Conservation (phyloP, 1,284 basidiomycete genomes). For the Sanghuangporus weigelae region DNA sequence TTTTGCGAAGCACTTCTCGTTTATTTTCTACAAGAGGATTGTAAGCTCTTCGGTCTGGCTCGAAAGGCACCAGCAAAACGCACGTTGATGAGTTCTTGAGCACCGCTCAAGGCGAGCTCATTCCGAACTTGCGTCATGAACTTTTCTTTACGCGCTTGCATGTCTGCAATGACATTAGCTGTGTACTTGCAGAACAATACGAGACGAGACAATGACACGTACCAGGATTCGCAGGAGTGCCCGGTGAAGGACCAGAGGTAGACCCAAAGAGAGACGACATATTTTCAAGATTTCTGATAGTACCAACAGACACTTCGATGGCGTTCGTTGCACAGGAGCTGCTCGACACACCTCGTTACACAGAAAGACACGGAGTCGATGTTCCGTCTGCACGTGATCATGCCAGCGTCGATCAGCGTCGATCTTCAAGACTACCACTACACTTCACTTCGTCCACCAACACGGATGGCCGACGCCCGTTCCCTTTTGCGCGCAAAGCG, state of each 20-base stretch:
- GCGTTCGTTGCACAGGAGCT: neutral
- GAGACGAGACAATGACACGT: neutral
- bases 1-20: slow-evolving; percentile 71
- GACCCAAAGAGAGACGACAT: slow-evolving; percentile 2
- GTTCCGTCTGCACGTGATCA: neutral
- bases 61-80: slow-evolving; percentile 20
- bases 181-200: neutral
- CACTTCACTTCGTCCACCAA: neutral
- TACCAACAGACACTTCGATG: neutral
- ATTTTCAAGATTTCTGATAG: neutral
- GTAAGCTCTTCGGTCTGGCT: neutral
- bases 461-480: slow-evolving; percentile 65
- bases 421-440: neutral
- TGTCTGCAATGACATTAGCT: neutral
- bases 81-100: slow-evolving; percentile 79
- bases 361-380: neutral
- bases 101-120: slow-evolving; percentile 70
- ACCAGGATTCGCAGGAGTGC: neutral
- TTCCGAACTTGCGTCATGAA: slow-evolving; percentile 65
- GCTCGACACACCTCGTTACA: neutral
- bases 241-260: neutral
- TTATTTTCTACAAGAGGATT: slow-evolving; percentile 51
- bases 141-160: slow-evolving; percentile 54
- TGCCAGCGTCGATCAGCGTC: neutral
- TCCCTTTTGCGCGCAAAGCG: slow-evolving; percentile 72